Evolutionary conservation across 1,284 basidiomycete species (phyloP).

Genomic region (Cryptococcus sp.): DNA sequence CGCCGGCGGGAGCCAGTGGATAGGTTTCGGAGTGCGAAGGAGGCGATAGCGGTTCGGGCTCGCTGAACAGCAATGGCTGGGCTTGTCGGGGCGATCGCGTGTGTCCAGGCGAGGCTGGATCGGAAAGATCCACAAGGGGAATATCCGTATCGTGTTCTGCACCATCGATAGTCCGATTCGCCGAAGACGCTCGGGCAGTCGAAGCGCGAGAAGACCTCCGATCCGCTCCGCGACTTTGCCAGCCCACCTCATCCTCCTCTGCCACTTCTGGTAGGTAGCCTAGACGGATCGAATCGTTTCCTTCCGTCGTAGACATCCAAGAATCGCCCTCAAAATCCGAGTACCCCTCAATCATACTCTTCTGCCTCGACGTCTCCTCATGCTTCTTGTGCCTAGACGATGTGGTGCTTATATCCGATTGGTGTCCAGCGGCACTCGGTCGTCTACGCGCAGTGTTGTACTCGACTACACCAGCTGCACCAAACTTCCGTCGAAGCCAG

Average conservation of each 20-base stretch:
- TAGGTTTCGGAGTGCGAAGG: constrained; percentile 1
- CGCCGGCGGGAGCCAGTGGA: background rate
- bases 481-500: constrained; percentile 49
- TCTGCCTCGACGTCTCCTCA: constrained; percentile 42
- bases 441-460: constrained; percentile 23
- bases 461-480: constrained; percentile 36
- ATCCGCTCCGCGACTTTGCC: constrained; percentile 9
- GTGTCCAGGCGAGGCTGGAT: constrained; percentile 5
- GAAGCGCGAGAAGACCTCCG: constrained; percentile 15
- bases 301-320: constrained; percentile 39
- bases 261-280: constrained; percentile 34
- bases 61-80: background rate
- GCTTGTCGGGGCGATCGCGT: background rate
- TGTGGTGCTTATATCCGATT: constrained; percentile 26
- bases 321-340: constrained; percentile 47
- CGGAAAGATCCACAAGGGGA: constrained; percentile 10
- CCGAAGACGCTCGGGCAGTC: constrained; percentile 6
- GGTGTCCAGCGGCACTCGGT: constrained; percentile 7
- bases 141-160: constrained; percentile 5
- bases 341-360: constrained; percentile 51
- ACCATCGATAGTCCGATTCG: background rate
- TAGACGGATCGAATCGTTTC: constrained; percentile 34
- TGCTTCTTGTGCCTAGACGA: constrained; percentile 45
- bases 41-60: constrained; percentile 3
- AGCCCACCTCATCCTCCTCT: constrained; percentile 26